Evolutionary conservation across 2,329 filamentous ascomycete species (phyloP), one percentile per base, ranked within the genome.

Genomic region (Ophiostoma populinum): DNA sequence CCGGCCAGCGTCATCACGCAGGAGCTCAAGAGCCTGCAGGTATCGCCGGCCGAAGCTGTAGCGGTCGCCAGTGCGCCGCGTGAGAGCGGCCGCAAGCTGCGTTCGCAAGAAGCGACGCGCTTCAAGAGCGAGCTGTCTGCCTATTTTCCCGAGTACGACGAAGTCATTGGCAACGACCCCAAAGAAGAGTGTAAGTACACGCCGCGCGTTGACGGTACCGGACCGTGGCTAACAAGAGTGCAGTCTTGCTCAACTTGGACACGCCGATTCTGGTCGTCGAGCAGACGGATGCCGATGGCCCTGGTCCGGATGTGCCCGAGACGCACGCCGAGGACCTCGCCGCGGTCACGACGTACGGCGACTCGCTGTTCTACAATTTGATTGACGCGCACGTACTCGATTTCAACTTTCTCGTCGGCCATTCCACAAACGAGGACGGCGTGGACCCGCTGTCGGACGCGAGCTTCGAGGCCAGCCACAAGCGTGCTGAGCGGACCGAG

Each of bases 111-210:
- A 48, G 80, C 78, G 9, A 77, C 77, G 34, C 69, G 82, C 46
- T 77, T 85, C 57, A 93, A 92, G 64, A 94, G 85, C 56, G 86
- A 94, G 51, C 65, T 95, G 41, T 77, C 85, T 24, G 70, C 74
- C 32, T 95, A 93, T 57, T 94, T 95, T 50, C 75, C 80, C 35
- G 86, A 92, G 49, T 95, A 93, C 55, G 86, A 94, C 55, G 82
- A 92, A 52, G 71, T 94, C 45, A 83, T 95, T 57, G 85, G 81
- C 42, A 81, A 92, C 51, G 76, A 82, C 43, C 71, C 75, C 25
- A 78, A 78, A 47, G 77, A 86, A 55, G 64, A 77, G 46, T 77
- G 85, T 86, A 67, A 53, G 70, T 62, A 25, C 16, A 16, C 20
- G n/a, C 5, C 2, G 5, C n/a, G 24, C 5, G 2, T 24, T 18